phyloP scores from a whole-genome alignment of 441 rosid genomes.

The Populus hybrid region DNA sequence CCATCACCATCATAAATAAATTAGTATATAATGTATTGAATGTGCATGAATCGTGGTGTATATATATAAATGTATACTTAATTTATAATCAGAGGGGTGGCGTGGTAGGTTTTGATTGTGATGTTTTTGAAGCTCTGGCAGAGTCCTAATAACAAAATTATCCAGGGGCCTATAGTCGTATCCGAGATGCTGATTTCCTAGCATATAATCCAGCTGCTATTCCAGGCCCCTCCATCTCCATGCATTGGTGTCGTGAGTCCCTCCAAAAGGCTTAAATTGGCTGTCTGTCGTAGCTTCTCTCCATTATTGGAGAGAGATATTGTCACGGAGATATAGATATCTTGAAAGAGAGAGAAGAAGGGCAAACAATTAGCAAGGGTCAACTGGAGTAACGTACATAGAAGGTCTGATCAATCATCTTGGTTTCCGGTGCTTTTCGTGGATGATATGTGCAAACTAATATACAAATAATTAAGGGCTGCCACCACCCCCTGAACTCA shows the following conservation, averaged over 20 bases:
- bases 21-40: not conserved
- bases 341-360: not conserved
- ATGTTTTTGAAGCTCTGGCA: constrained; percentile 23
- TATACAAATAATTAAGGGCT: not conserved
- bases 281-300: constrained; percentile 26
- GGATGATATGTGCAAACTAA: not conserved
- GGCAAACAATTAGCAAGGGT: not conserved
- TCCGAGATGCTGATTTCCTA: constrained; percentile 21
- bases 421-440: not conserved
- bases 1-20: not conserved
- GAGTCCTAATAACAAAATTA: constrained; percentile 21
- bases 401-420: constrained; percentile 1
- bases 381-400: constrained; percentile 9
- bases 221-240: constrained; percentile 21
- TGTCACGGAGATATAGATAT: not conserved
- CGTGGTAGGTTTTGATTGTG: constrained; percentile 20
- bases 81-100: constrained; percentile 5
- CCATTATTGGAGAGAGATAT: constrained; percentile 38
- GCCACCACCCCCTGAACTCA: not conserved
- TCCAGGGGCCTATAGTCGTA: constrained; percentile 9
- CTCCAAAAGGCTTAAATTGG: constrained; percentile 37
- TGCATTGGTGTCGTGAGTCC: constrained; percentile 31
- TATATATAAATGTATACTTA: not conserved
- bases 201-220: constrained; percentile 28
- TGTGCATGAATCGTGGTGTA: not conserved